Conservation (phyloP, 2,329 filamentous ascomycete species). For the Aspergillus sp. region DNA sequence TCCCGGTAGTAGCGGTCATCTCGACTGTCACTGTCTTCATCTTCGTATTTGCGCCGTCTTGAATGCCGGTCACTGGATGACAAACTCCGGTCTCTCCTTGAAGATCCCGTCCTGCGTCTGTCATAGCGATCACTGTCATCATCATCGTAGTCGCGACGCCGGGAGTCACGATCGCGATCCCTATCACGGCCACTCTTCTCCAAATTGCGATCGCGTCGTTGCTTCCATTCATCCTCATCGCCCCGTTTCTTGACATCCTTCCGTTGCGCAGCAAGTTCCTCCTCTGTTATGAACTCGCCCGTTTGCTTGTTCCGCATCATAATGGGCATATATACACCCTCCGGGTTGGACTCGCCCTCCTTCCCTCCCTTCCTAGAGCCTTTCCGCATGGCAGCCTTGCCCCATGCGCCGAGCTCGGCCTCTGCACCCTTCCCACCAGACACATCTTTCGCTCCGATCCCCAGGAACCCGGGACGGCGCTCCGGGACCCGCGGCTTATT, state of each 20-base stretch:
- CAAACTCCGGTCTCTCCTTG: conserved; percentile 39
- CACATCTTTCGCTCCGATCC: conserved; percentile 83
- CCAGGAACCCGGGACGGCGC: conserved; percentile 76
- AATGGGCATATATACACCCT: conserved; percentile 62
- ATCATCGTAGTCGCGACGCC: conserved; percentile 37
- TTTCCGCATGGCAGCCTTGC: conserved; percentile 60
- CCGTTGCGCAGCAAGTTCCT: conserved; percentile 57
- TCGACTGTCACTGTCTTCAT: conserved; percentile 35
- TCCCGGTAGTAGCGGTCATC: conserved; percentile 40
- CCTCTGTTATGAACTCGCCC: conserved; percentile 63
- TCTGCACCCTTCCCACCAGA: conserved; percentile 55
- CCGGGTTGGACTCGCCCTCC: conserved; percentile 41
- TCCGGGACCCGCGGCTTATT: conserved; percentile 66
- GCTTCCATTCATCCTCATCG: conserved; percentile 48
- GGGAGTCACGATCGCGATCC: conserved; percentile 36
- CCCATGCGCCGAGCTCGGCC: conserved; percentile 78
- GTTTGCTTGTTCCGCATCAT: conserved; percentile 63
- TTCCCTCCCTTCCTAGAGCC: conserved; percentile 59
- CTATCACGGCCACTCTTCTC: conserved; percentile 40
- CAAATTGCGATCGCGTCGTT: conserved; percentile 48
- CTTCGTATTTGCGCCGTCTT: conserved; percentile 40
- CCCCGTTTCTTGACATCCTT: conserved; percentile 52
- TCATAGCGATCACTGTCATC: conserved; percentile 37
- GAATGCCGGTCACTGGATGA: conserved; percentile 39
- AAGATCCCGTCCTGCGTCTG: conserved; percentile 42